Evolutionary conservation across 352 stramenopile genomes (phyloP).

Genomic region (Pythium insidiosum): DNA sequence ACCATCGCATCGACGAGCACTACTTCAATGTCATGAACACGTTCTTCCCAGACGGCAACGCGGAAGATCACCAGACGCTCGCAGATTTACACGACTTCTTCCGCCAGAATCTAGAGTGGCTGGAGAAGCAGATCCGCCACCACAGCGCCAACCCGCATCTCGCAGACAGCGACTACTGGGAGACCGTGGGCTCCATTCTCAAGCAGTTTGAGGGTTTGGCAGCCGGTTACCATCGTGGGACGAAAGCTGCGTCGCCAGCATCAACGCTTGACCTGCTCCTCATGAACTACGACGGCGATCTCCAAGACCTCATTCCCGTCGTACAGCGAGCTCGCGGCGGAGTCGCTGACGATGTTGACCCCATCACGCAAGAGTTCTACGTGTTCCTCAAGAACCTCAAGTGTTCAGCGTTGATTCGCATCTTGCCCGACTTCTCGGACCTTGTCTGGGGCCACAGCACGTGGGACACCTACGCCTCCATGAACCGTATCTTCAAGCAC

Average conservation of each 20-base stretch:
- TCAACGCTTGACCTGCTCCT: constrained; percentile 39
- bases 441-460: constrained; percentile 62
- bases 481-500: constrained; percentile 79
- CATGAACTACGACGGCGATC: constrained; percentile 44
- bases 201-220: constrained; percentile 48
- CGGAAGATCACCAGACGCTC: constrained; percentile 19
- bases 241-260: constrained; percentile 8
- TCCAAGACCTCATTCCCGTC: constrained; percentile 40
- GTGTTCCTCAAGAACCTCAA: constrained; percentile 46
- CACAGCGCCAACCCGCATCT: constrained; percentile 10
- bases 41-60: constrained; percentile 34
- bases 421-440: constrained; percentile 44
- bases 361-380: constrained; percentile 20
- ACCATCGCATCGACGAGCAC: constrained; percentile 59
- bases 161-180: constrained; percentile 27
- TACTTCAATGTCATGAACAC: constrained; percentile 41
- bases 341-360: not conserved
- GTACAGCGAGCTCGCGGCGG: constrained; percentile 11
- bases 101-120: constrained; percentile 32
- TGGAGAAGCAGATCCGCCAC: constrained; percentile 25
- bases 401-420: constrained; percentile 68
- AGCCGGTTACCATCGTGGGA: constrained; percentile 27
- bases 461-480: constrained; percentile 63
- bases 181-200: constrained; percentile 20
- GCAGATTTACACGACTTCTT: constrained; percentile 26